Base-by-base conservation (phyloP, 169 alveolate species). In the Plasmodium cynomolgi region DNA sequence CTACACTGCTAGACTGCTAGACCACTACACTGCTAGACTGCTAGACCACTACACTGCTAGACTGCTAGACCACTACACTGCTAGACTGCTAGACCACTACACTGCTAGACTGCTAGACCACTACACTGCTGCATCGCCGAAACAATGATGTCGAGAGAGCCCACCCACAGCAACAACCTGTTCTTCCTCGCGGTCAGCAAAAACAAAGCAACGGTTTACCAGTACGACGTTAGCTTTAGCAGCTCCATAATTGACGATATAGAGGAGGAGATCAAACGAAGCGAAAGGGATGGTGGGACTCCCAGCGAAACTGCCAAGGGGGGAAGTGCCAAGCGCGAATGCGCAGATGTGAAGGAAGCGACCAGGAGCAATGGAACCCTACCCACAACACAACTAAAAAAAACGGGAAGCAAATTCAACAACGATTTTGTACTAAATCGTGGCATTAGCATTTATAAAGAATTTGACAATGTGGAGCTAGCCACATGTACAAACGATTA, bases 401-500 rank as follows among this genome's bases (percentile, higher is more conserved):
- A 77, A 77, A 79, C 90, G 20, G 56, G 41, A 6, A 88, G 17
- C 54, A 88, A 88, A 58, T 79, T 88, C 44, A 86, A 85, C 41
- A 86, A 62, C 31, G 94, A 88, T 41, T 88, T 79, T 88, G 26
- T 88, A 26, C 6, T 88, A 11, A 88, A 88, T 79, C 62, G 94
- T 1, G 94, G 94, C 0, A 88, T 88, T 56, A 31, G 58, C 17
- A 62, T 88, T 15, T 88, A 79, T 15, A 88, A 80, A 81, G 94
- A 88, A 37, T 88, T 33, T 34, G 74, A 88, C 0, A 88, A 80
- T 79, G 94, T 88, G 13, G 94, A 88, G 23, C 23, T 88, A 33
- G 84, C 84, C 33, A 80, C 94, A 34, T 88, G 94, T 23, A 88
- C 94, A 17, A 50, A 56, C 54, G 94, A 88, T 68, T 80, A 88